Conservation (phyloP, 148 eudicot species). For the Agrostemma githago region DNA sequence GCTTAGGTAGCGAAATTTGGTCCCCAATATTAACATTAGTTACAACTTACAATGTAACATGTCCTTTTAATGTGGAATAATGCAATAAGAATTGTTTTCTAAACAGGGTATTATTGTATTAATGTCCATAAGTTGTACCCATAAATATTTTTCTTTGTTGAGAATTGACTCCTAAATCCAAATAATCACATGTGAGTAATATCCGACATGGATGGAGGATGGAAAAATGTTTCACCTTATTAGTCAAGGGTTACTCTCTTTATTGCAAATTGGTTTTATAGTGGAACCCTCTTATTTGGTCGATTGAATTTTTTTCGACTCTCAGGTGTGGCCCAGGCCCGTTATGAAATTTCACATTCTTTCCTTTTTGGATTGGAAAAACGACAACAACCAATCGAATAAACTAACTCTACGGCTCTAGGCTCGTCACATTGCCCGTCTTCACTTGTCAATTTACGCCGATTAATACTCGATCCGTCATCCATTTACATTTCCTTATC, state of each 20-base stretch:
- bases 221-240: too few relatives aligned
- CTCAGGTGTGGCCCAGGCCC: too few relatives aligned
- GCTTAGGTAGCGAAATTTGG: too few relatives aligned
- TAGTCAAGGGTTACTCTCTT: too few relatives aligned
- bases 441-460: constrained; percentile 13
- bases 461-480: constrained; percentile 4
- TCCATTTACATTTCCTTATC: constrained; percentile 22
- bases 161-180: too few relatives aligned
- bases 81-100: not conserved
- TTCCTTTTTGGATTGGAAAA: not conserved
- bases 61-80: not conserved
- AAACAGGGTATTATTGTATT: not conserved
- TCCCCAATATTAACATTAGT: too few relatives aligned
- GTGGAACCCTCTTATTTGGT: too few relatives aligned
- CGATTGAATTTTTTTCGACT: too few relatives aligned
- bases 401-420: constrained; percentile 10
- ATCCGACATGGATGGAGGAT: too few relatives aligned
- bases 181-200: too few relatives aligned
- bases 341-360: too few relatives aligned
- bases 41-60: not conserved
- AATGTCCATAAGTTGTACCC: not conserved
- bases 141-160: not conserved
- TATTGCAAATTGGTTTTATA: too few relatives aligned
- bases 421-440: not conserved
- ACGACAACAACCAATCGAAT: constrained; percentile 5